Percentiles rank a stretch among this genome's conserved stretches.
These are phyloP conservation scores for Russula virescens DNA, from an alignment of 768 basidiomycete genomes.

Conservation along the genomic window DNA sequence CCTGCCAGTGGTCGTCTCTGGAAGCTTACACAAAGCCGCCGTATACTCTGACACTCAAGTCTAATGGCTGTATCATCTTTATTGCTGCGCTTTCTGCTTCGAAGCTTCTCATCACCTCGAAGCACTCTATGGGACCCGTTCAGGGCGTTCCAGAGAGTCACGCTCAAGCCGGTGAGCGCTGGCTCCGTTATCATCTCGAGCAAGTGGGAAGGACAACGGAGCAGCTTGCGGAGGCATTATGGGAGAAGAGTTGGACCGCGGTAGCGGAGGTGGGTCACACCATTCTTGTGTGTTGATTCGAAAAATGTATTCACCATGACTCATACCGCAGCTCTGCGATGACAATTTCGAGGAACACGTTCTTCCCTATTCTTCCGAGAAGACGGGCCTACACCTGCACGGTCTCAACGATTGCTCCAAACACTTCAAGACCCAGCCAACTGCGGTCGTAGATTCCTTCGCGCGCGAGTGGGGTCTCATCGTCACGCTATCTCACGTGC, in stretches of 20 bases:
- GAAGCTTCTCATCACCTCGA: slow-evolving; percentile 82
- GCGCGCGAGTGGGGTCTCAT: slow-evolving; percentile 92
- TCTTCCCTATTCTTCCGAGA: slow-evolving; percentile 70
- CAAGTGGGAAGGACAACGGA: slow-evolving; percentile 59
- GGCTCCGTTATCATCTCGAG: slow-evolving; percentile 68
- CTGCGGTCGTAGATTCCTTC: slow-evolving; percentile 64
- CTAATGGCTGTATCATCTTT: slow-evolving; percentile 97
- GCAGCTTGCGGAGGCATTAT: slow-evolving; percentile 68
- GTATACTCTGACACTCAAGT: slow-evolving; percentile 86
- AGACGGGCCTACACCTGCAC: slow-evolving; percentile 88
- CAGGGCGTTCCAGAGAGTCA: slow-evolving; percentile 49
- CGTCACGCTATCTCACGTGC: slow-evolving; percentile 53
- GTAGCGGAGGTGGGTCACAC: slow-evolving; percentile 75
- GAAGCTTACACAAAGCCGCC: slow-evolving; percentile 64
- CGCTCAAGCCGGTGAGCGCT: slow-evolving; percentile 75
- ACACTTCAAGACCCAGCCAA: slow-evolving; percentile 66
- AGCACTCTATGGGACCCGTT: slow-evolving; percentile 76
- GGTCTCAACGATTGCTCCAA: slow-evolving; percentile 72
- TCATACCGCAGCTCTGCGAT: slow-evolving; percentile 75
- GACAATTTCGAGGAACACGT: slow-evolving; percentile 98
- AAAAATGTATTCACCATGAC: not conserved
- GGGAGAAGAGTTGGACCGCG: slow-evolving; percentile 82
- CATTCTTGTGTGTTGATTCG: not conserved
- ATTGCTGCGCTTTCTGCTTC: slow-evolving; percentile 74
- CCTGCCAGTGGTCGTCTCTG: slow-evolving; percentile 65